Evolutionary conservation across 2,329 filamentous ascomycete genomes (phyloP), one percentile per base, ranked within the genome.

Genomic region (Verticillium dahliae): DNA sequence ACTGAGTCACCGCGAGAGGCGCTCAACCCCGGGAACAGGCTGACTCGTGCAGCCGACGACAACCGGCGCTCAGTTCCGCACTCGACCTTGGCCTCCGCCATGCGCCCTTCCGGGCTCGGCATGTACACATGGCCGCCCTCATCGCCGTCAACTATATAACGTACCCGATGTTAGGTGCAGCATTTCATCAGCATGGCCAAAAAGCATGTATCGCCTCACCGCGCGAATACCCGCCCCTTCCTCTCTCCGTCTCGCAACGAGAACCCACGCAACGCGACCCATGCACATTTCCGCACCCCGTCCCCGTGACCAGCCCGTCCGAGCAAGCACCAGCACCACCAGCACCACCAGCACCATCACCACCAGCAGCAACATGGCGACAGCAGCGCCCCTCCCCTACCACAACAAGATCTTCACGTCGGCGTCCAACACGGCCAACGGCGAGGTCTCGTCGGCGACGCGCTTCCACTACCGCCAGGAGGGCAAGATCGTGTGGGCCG

Each of bases 391-490:
- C 27, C 45, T 52, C 27, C 39, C 33, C 13, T 58, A 58, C 57
- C 6, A 58, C 38, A 41, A 41, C 27, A 39, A 41, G 7, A 34
- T 58, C 39, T 58, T 58, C 57, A 9, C 38, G 22, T 45, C 57
- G 22, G 57, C 57, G 5, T 31, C 31, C 57, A 63, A 69, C 64
- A 66, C 67, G 3, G 59, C 65, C 62, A 69, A 69, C 55, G 68
- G 68, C 56, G 65, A 69, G 50, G 67, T 69, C n/a, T 63, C 64
- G 27, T 57, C 62, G 34, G 66, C 66, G 34, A 68, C 68, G 6
- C 58, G 56, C 38, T 69, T 69, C 60, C 66, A 69, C 62, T 70
- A 69, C 61, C 68, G 67, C 62, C 68, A 70, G 38, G 62, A 68
- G 31, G 68, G 65, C 58, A 65, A 59, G 56, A 65, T 69, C 22